Evolutionary conservation across 2,329 filamentous ascomycete genomes (phyloP).

Genomic region (Epichloe aotearoae): DNA sequence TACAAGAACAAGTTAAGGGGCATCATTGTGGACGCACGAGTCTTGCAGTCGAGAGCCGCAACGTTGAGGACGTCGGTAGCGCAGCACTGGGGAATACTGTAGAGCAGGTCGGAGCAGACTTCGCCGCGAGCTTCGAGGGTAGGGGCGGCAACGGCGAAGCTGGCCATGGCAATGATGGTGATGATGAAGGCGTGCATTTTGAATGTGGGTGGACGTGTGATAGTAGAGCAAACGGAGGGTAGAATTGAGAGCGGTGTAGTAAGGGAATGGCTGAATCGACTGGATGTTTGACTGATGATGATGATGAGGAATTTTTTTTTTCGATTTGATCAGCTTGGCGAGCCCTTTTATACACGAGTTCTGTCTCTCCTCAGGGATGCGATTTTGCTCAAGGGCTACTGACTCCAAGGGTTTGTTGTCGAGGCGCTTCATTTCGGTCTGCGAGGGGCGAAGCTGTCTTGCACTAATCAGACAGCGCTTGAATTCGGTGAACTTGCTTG

Average conservation of each 20-base stretch:
- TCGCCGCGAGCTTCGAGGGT: neutral
- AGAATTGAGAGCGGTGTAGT: neutral
- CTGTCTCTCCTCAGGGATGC: too few relatives aligned
- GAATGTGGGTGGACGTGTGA: neutral
- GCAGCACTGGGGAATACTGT: slow-evolving; percentile 7
- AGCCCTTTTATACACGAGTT: too few relatives aligned
- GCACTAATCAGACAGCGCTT: neutral
- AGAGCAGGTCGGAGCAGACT: slow-evolving; percentile 1
- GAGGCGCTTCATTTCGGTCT: neutral
- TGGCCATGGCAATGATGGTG: slow-evolving; percentile 1
- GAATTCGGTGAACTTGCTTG: too few relatives aligned
- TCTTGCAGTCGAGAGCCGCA: slow-evolving; percentile 4
- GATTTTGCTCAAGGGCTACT: too few relatives aligned
- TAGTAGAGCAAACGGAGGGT: neutral
- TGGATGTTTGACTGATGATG: too few relatives aligned
- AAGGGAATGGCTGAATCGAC: too few relatives aligned
- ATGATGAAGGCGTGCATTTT: slow-evolving; percentile 3
- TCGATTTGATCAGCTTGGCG: too few relatives aligned
- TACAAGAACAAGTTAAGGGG: neutral
- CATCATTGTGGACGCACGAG: slow-evolving; percentile 2
- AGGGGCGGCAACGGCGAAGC: slow-evolving; percentile 1
- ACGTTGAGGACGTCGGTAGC: slow-evolving; percentile 1
- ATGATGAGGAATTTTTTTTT: fast-evolving
- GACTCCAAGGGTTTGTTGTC: too few relatives aligned
- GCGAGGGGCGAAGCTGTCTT: neutral